phyloP scores from a whole-genome alignment of 306 rosid genomes.

The Sicyos baderoa region DNA sequence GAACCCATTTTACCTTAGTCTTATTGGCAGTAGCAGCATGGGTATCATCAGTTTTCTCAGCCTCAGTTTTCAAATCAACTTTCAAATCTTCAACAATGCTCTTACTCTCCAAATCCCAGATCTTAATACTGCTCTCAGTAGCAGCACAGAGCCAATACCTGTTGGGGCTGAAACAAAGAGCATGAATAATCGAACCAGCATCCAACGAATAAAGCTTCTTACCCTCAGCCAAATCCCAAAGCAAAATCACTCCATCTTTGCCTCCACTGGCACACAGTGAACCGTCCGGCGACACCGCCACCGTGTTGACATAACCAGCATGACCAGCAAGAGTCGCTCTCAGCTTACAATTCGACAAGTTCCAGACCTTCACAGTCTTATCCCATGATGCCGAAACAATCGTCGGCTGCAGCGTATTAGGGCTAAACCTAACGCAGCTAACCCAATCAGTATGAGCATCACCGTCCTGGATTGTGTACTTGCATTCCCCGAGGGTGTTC shows the following conservation, averaged over 20 bases:
- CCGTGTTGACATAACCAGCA: conserved; percentile 76
- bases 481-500: conserved; percentile 97
- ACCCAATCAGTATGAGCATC: conserved; percentile 91
- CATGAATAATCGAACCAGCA: conserved; percentile 36
- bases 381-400: conserved; percentile 84
- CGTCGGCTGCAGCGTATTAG: conserved; percentile 55
- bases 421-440: conserved; percentile 79
- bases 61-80: conserved; percentile 75
- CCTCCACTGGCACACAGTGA: conserved; percentile 93
- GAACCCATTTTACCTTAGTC: conserved; percentile 52
- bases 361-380: conserved; percentile 77
- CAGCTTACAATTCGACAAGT: conserved; percentile 73
- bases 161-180: conserved; percentile 91
- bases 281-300: conserved; percentile 95
- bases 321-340: conserved; percentile 67
- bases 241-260: conserved; percentile 72
- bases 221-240: conserved; percentile 98
- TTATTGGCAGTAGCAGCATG: conserved; percentile 40
- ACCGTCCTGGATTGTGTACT: conserved; percentile 70
- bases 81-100: conserved; percentile 87
- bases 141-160: conserved; percentile 99
- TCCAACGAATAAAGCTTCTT: conserved; percentile 75
- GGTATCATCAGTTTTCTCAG: conserved; percentile 56
- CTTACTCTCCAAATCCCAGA: conserved; percentile 99
- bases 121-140: conserved; percentile 86